phyloP scores from a whole-genome alignment of 768 basidiomycete species.

The Agrocybe chaxingu region DNA sequence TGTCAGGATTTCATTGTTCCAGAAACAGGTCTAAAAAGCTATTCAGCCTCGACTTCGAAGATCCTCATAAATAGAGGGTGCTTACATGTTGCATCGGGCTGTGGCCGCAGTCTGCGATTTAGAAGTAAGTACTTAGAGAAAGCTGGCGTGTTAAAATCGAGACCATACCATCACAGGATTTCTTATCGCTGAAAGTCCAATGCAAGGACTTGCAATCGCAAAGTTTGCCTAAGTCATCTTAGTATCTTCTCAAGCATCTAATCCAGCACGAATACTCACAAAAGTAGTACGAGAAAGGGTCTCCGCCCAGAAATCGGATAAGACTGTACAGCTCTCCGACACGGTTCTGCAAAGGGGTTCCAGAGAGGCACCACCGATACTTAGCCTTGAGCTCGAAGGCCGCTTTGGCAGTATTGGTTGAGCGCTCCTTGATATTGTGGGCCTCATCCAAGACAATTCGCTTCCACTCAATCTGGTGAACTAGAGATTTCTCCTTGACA shows the following conservation, averaged over 20 bases:
- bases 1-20: conserved; percentile 95
- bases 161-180: conserved; percentile 71
- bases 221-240: conserved; percentile 58
- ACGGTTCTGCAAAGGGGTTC: conserved; percentile 94
- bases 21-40: conserved; percentile 75
- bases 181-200: conserved; percentile 87
- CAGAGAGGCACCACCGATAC: conserved; percentile 93
- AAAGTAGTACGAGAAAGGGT: conserved; percentile 90
- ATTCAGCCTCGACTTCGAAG: conserved; percentile 4
- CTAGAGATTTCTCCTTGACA: conserved; percentile 82
- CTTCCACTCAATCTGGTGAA: conserved; percentile 86
- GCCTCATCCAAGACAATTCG: conserved; percentile 89
- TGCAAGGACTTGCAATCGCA: conserved; percentile 95
- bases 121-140: background rate
- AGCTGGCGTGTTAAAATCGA: background rate
- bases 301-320: conserved; percentile 88
- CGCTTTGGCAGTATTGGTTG: conserved; percentile 96
- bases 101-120: conserved; percentile 67
- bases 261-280: conserved; percentile 44
- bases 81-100: conserved; percentile 75
- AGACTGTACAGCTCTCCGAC: conserved; percentile 99
- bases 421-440: conserved; percentile 96
- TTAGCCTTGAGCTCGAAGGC: conserved; percentile 82
- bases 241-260: background rate
- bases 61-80: conserved; percentile 8